A percentile compares a stretch with the other conserved stretches of the same genome.
Evolutionary conservation across 257 asterid species (phyloP).

Genomic region (Ophiorrhiza pumila): DNA sequence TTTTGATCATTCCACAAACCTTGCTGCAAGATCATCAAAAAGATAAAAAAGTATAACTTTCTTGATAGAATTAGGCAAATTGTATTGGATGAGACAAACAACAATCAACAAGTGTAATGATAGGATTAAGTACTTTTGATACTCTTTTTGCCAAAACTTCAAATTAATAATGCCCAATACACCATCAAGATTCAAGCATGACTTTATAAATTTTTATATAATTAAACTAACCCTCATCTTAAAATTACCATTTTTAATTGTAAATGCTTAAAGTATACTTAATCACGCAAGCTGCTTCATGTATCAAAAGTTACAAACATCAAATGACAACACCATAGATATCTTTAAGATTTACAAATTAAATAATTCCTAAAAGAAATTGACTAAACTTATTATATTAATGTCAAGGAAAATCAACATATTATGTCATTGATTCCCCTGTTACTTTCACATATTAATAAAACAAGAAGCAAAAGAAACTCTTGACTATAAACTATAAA

Average conservation of each 20-base stretch:
- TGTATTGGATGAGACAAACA: background rate
- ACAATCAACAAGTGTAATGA: background rate
- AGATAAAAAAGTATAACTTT: constrained; percentile 3
- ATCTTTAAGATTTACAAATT: background rate
- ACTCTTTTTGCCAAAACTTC: background rate
- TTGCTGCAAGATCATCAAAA: background rate
- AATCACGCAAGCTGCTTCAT: constrained; percentile 1
- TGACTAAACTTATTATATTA: background rate
- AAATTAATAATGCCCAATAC: background rate
- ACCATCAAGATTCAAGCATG: background rate
- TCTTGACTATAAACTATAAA: background rate
- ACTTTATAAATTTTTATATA: too few species aligned
- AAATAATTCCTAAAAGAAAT: background rate
- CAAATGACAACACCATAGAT: constrained; percentile 10
- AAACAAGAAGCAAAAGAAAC: background rate
- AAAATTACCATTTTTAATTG: background rate
- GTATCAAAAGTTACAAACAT: constrained; percentile 4
- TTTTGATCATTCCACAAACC: background rate
- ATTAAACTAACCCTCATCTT: background rate
- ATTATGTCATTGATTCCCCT: background rate
- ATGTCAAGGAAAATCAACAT: background rate
- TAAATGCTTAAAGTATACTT: background rate
- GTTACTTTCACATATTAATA: constrained; percentile 1
- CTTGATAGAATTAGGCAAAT: background rate
- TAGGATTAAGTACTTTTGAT: background rate